Conservation (phyloP, 2,329 filamentous ascomycete species). For the Aspergillus uvarum region DNA sequence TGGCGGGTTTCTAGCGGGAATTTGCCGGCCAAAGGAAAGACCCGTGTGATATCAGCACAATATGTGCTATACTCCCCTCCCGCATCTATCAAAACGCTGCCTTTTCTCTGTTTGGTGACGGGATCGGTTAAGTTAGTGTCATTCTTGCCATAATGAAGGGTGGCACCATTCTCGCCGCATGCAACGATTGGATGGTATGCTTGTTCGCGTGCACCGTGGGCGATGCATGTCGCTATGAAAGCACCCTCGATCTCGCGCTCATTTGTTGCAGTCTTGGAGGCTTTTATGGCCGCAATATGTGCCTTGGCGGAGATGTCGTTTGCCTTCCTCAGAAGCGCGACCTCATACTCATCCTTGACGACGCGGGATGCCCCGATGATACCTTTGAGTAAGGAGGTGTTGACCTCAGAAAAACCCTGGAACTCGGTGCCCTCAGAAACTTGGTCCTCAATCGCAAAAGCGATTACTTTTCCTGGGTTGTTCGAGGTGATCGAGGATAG, state of each 20-base stretch:
- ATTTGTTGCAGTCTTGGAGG: conserved; percentile 63
- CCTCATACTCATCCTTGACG: conserved; percentile 81
- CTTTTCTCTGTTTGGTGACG: conserved; percentile 46
- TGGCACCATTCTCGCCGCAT: conserved; percentile 76
- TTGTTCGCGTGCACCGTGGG: conserved; percentile 70
- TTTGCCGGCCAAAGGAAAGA: conserved; percentile 71
- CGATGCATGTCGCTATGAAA: conserved; percentile 71
- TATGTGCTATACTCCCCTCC: conserved; percentile 84
- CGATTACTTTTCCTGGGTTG: conserved; percentile 47
- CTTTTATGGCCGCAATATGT: conserved; percentile 69
- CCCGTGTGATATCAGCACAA: conserved; percentile 85
- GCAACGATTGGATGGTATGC: conserved; percentile 89
- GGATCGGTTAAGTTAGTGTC: conserved; percentile 64
- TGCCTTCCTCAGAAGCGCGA: conserved; percentile 76
- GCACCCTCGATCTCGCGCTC: conserved; percentile 82
- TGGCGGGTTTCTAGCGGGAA: conserved; percentile 68
- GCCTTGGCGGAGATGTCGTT: conserved; percentile 76
- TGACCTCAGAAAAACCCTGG: conserved; percentile 65
- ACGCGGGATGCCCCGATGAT: conserved; percentile 80
- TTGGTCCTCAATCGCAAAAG: conserved; percentile 78
- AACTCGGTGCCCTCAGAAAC: conserved; percentile 72
- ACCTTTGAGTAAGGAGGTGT: conserved; percentile 60
- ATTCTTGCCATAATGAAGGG: conserved; percentile 84
- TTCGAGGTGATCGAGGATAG: conserved; percentile 53
- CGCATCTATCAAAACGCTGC: conserved; percentile 81